Evolutionary conservation across 1,139 yeast genomes (phyloP), one percentile per base, ranked within the genome.

Genomic region (Hansenula anomala): DNA sequence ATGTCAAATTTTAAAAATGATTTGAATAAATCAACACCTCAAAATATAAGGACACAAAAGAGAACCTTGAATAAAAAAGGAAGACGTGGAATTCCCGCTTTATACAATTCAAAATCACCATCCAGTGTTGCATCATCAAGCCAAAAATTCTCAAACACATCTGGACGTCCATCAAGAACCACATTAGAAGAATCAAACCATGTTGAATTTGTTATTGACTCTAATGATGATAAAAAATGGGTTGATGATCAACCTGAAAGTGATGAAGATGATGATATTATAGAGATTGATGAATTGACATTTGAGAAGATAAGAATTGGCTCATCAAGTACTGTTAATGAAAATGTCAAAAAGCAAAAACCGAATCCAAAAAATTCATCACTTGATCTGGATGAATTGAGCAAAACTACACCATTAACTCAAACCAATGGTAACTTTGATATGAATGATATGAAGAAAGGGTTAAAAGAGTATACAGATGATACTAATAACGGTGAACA

Each of bases 351-450:
- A 30, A 16, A 26, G 26, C 24, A 28, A 17, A 24, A 28, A 28
- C 11, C 23, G 9, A 9, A 7, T 20, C 23, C 23, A 20, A 7
- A 8, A 25, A 9, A 20, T 27, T 29, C 31, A 12, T 31, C 30
- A n/a, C 33, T 22, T n/a, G 25, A 19, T 24, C 30, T 37, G 20
- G 34, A 34, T 20, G 42, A 37, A 0, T 20, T 46, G 22, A 44
- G 38, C 11, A 18, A 36, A n/a, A 38, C 41, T 1, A 30, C 48
- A 9, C 50, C 50, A 17, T 22, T 46, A 25, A 44, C 47, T 9
- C 47, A 46, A 22, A 44, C 48, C 1, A 37, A 36, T 33, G 50
- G 50, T 3, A 33, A 46, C 12, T 46, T 46, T 25, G 23, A 38
- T 13, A 24, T 45, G 40, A 18, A 30, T 19, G 34, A 17, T 8